phyloP scores from a whole-genome alignment of 2,329 filamentous ascomycete species.

The Cladophialophora carrionii region DNA sequence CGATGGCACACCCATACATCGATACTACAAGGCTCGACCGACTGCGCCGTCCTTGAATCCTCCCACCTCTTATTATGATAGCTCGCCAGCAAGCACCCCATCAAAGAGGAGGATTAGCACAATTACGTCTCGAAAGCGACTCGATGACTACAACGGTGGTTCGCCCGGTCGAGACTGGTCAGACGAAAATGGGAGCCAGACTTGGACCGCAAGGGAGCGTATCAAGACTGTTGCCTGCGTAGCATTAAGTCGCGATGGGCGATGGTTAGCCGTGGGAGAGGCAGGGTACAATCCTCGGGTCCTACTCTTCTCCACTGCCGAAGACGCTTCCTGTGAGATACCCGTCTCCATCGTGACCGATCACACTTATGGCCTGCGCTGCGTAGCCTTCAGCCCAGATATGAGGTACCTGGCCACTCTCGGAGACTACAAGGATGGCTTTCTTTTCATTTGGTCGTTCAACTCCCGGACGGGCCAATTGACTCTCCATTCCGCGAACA shows the following conservation, averaged over 20 bases:
- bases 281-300: conserved; percentile 92
- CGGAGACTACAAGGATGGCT: conserved; percentile 87
- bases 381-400: conserved; percentile 86
- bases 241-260: conserved; percentile 82
- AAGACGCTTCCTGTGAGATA: conserved; percentile 76
- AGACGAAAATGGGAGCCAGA: conserved; percentile 67
- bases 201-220: conserved; percentile 85
- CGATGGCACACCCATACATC: conserved; percentile 67
- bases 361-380: conserved; percentile 85
- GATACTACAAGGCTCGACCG: conserved; percentile 87
- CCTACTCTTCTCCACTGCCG: conserved; percentile 78
- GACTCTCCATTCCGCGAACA: conserved; percentile 81
- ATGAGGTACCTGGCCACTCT: conserved; percentile 85
- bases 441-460: conserved; percentile 87
- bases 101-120: conserved; percentile 61
- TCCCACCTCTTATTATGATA: conserved; percentile 57
- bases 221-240: conserved; percentile 94
- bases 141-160: conserved; percentile 45
- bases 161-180: conserved; percentile 56
- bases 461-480: conserved; percentile 80
- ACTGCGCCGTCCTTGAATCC: conserved; percentile 68
- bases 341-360: conserved; percentile 86
- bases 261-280: conserved; percentile 88
- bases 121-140: conserved; percentile 57
- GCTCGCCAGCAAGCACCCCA: conserved; percentile 60